Evolutionary conservation across 805 yeast species (phyloP), one percentile per base, ranked within the genome.

Genomic region (Metschnikowia peoriensis): DNA sequence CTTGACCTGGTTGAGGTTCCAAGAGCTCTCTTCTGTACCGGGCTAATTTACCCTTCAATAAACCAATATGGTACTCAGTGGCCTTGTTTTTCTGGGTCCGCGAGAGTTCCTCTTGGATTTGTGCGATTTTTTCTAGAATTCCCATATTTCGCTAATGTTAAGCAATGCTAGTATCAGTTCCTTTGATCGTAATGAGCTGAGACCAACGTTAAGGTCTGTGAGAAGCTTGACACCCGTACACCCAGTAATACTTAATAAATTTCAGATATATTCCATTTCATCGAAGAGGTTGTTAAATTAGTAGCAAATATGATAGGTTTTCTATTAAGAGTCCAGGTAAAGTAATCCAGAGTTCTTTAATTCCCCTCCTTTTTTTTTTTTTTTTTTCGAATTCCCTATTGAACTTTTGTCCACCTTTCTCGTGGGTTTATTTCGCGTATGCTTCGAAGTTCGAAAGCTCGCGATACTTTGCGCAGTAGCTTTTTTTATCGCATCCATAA

Each of bases 61-160:
- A 80, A 58, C 99, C 98, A 65, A 93, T 79, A 68, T 93, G 99
- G 70, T 94, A 92, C 75, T 93, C 98, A 0, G 99, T 93, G 57
- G 99, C 98, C 72, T 93, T 93, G 67, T 93, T 93, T 76, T 94
- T 93, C 68, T 93, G 99, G 34, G 99, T 93, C 56, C 97, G 81
- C 35, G 96, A 83, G 78, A 93, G 84, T 70, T 93, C 99, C 72
- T 85, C 90, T 72, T 92, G 96, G 71, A 93, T 91, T 72, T 85
- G 89, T 54, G 84, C 84, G 61, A 91, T 91, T 66, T 89, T 91
- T 57, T 90, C 97, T 35, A 65, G 60, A 22, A 59, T 56, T 17
- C 64, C 64, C 64, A 61, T 61, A 29, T 34, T 43, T 34, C 3
- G 10, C 14, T 32, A 32, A 10, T 12, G 6, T 10, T 32, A 32